Evolutionary conservation across 495 filamentous ascomycete species (phyloP).

Genomic region (Trichoderma erinaceum): DNA sequence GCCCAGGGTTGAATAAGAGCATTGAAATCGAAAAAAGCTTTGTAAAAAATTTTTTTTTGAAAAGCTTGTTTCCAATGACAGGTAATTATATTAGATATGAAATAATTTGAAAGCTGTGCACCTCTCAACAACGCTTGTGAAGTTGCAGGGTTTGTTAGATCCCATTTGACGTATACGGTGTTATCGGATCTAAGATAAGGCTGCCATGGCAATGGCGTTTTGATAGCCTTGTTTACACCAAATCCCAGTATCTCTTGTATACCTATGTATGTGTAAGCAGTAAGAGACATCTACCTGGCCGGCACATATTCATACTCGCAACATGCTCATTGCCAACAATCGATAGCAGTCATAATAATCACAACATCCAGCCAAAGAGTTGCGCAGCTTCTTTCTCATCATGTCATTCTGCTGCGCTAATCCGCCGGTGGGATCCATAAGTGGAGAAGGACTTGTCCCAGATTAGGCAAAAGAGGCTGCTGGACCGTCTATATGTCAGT

Average conservation of each 20-base stretch:
- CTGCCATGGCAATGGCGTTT: not conserved
- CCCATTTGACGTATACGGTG: not conserved
- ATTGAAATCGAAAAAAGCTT: not conserved
- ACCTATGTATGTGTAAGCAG: no score
- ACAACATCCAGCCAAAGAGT: not conserved
- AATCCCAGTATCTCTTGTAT: no score
- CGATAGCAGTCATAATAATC: not conserved
- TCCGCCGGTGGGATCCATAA: not conserved
- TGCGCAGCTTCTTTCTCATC: not conserved
- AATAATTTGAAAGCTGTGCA: no score
- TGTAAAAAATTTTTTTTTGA: not conserved
- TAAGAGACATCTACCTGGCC: no score
- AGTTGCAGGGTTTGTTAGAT: not conserved
- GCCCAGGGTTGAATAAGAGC: not conserved
- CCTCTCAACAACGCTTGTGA: not conserved
- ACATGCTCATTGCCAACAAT: not conserved
- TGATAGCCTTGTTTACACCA: not conserved
- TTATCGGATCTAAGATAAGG: not conserved
- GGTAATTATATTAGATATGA: no score
- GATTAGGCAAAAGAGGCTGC: constrained; percentile 8
- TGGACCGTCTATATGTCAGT: not conserved
- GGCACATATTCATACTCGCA: no score
- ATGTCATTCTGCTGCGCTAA: constrained; percentile 5
- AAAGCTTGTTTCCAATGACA: no score
- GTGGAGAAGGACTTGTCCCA: not conserved